Evolutionary conservation across 2,329 filamentous ascomycete genomes (phyloP).

Genomic region (Neoarthrinium moseri): DNA sequence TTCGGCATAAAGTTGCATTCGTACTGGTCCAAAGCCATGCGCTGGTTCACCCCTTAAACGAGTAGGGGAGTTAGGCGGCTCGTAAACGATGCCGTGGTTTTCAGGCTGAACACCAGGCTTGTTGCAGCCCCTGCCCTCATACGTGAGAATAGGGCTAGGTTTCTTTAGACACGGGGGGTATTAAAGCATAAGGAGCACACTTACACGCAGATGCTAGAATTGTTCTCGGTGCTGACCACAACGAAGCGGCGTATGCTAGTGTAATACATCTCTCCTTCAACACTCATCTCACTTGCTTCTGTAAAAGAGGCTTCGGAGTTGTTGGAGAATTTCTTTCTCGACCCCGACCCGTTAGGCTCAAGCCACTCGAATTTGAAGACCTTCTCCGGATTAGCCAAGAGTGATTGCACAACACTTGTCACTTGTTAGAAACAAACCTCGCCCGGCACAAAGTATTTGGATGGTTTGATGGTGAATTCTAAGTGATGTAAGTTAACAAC

Average conservation of each 20-base stretch:
- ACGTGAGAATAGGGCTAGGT: constrained; percentile 53
- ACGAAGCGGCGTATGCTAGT: constrained; percentile 54
- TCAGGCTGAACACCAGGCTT: constrained; percentile 52
- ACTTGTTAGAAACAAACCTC: not conserved
- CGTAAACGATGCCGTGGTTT: constrained; percentile 54
- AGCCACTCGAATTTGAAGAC: constrained; percentile 43
- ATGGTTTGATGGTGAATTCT: no score
- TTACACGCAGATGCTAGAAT: constrained; percentile 58
- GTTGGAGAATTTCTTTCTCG: not conserved
- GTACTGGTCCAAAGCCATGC: constrained; percentile 47
- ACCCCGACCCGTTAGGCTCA: constrained; percentile 44
- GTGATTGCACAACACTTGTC: not conserved
- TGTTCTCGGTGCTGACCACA: constrained; percentile 45
- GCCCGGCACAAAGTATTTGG: not conserved
- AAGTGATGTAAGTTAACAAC: no score
- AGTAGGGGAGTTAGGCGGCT: constrained; percentile 28
- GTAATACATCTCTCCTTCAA: constrained; percentile 33
- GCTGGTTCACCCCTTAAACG: constrained; percentile 39
- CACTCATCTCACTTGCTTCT: not conserved
- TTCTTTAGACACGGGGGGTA: no score
- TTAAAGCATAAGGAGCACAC: constrained; percentile 21
- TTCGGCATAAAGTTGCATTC: constrained; percentile 37
- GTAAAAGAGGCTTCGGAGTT: not conserved
- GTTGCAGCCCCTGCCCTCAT: constrained; percentile 48
- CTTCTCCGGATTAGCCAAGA: no score